Evolutionary conservation across 176 grass and related monocot genomes (phyloP), one percentile per base, ranked within the genome.

Genomic region (Rhynchospora breviuscula): DNA sequence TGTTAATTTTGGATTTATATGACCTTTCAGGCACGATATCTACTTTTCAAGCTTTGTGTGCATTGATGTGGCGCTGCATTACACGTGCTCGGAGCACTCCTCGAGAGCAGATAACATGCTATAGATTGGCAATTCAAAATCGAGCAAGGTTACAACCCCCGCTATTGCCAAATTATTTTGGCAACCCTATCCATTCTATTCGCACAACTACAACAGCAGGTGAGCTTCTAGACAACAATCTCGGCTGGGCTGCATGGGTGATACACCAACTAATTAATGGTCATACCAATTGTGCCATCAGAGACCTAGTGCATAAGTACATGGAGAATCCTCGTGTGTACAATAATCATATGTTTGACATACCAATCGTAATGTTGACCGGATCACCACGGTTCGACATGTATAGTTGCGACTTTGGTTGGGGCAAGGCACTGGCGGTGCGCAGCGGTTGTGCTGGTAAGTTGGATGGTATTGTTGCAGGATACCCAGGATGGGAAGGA

Each of bases 371-470:
- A n/a, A 84, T 91, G 87, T 51, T 91, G 18, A 85, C 85, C 15
- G 89, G 92, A 83, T 94, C 92, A 18, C 89, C 92, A 47, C 52
- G 92, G 31, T 94, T 94, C 82, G 59, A 86, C 53, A 63, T 89
- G 66, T 94, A 81, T 68, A 85, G 79, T 0, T 91, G 89, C 83
- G 85, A 94, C 31, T 91, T 94, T 8, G 92, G 87, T 2, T 94
- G 74, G 92, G 92, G 92, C 2, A 74, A 60, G 10, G 51, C 87
- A 8, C 79, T 90, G 68, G 92, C 92, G n/a, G 66, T 51, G 46
- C 78, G 89, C 23, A 91, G 89, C 66, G 89, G 92, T 33, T 40
- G n/a, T 67, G 92, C 85, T 8, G 79, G 91, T 81, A 94, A 94
- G 83, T 58, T 64, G 0, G 89, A 94, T 47, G 89, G 92, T 0